These are phyloP conservation scores for Alternaria atra DNA, from an alignment of 2,329 filamentous ascomycete species.

Conservation along the genomic window DNA sequence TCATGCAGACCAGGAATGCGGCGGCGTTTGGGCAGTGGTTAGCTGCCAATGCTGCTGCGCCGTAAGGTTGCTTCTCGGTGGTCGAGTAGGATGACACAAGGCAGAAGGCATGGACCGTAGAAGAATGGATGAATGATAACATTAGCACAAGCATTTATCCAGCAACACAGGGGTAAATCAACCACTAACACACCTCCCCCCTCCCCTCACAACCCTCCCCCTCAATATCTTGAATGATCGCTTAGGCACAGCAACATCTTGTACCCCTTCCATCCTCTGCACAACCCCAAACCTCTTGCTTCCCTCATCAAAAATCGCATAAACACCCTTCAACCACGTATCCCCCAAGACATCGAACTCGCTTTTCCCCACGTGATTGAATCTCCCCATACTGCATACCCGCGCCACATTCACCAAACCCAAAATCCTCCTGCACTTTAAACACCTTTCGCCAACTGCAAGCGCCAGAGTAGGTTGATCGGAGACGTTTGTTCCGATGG, in stretches of 20 bases:
- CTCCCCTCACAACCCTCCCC: not conserved
- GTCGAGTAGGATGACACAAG: not conserved
- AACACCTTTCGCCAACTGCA: slow-evolving; percentile 69
- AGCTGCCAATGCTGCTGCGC: slow-evolving; percentile 24
- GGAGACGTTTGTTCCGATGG: slow-evolving; percentile 60
- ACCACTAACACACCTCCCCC: not conserved
- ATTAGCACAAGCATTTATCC: not conserved
- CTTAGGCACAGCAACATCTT: slow-evolving; percentile 32
- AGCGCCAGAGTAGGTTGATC: slow-evolving; percentile 69
- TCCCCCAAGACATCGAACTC: slow-evolving; percentile 71
- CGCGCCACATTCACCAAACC: slow-evolving; percentile 65
- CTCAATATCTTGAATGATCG: not conserved
- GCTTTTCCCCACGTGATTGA: slow-evolving; percentile 58
- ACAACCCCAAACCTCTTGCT: slow-evolving; percentile 68
- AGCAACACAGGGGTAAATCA: not conserved
- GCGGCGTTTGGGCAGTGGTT: slow-evolving; percentile 67
- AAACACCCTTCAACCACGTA: slow-evolving; percentile 70
- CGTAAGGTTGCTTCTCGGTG: not conserved
- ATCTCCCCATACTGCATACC: slow-evolving; percentile 71
- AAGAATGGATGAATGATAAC: not conserved
- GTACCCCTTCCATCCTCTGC: slow-evolving; percentile 55
- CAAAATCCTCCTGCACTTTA: slow-evolving; percentile 67
- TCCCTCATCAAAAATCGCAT: slow-evolving; percentile 72
- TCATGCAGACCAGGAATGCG: slow-evolving; percentile 90
- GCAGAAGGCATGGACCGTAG: not conserved